Percentiles rank a stretch among this genome's conserved stretches.
Conservation (phyloP, 352 stramenopile species). For the Poterioochromonas sp. region DNA sequence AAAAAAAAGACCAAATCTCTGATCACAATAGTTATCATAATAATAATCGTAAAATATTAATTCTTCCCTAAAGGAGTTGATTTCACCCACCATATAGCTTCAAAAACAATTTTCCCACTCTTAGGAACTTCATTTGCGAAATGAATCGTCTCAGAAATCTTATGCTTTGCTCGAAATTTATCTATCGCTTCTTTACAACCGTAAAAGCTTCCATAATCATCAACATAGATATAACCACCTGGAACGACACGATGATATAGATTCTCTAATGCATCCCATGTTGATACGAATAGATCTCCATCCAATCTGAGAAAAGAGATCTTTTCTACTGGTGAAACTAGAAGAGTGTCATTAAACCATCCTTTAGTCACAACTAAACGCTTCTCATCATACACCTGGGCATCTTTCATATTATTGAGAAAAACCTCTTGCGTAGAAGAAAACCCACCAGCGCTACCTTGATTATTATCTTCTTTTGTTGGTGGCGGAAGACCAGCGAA, state of each 20-base stretch:
- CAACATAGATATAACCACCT: constrained; percentile 1
- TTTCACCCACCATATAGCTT: background rate
- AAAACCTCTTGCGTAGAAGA: background rate
- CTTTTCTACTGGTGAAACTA: background rate
- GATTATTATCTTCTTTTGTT: background rate
- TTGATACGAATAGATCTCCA: background rate
- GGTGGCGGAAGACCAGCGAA: background rate
- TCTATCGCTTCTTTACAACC: background rate
- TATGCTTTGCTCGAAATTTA: background rate
- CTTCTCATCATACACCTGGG: background rate
- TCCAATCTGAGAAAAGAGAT: background rate
- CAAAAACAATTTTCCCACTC: background rate
- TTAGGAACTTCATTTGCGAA: background rate
- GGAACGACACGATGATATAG: background rate
- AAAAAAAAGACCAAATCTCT: too few species aligned
- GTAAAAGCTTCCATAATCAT: constrained; percentile 4
- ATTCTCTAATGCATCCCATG: background rate
- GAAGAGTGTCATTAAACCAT: background rate
- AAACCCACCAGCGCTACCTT: background rate
- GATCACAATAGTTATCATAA: too few species aligned
- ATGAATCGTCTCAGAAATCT: background rate
- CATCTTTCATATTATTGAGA: background rate
- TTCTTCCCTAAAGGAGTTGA: too few species aligned
- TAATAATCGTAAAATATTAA: too few species aligned
- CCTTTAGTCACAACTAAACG: background rate